phyloP scores from a whole-genome alignment of 768 basidiomycete genomes.

The Paxillus rubicundulus region DNA sequence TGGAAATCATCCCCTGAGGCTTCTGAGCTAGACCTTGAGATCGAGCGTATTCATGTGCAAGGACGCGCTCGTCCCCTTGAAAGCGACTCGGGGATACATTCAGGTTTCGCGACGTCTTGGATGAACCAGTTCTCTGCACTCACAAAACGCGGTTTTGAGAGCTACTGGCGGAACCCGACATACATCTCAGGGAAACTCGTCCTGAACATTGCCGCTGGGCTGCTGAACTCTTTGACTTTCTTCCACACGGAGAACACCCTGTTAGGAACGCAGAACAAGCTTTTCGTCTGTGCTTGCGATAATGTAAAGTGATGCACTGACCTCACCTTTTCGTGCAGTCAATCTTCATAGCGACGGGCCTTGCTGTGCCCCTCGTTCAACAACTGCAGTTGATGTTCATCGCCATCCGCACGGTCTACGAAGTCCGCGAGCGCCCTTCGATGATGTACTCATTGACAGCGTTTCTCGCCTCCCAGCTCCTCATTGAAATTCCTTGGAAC shows the following conservation, averaged over 20 bases:
- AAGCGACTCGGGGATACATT: constrained; percentile 19
- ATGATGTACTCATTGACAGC: constrained; percentile 65
- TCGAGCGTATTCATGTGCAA: constrained; percentile 42
- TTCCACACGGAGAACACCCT: constrained; percentile 34
- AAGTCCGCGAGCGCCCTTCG: constrained; percentile 61
- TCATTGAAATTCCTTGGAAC: constrained; percentile 47
- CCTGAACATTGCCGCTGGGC: constrained; percentile 32
- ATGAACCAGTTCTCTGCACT: constrained; percentile 34
- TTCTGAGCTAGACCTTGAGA: constrained; percentile 35
- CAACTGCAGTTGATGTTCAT: constrained; percentile 62
- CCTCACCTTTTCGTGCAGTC: constrained; percentile 29
- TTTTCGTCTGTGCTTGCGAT: constrained; percentile 34
- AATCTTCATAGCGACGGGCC: constrained; percentile 48
- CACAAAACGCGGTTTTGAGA: constrained; percentile 29
- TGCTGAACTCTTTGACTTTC: constrained; percentile 45
- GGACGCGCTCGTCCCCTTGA: constrained; percentile 27
- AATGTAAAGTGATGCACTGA: too few relatives aligned
- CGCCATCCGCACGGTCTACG: constrained; percentile 52
- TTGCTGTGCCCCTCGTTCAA: constrained; percentile 47
- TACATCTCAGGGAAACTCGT: constrained; percentile 41
- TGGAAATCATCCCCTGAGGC: constrained; percentile 49
- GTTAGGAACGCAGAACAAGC: constrained; percentile 42
- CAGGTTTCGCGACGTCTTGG: constrained; percentile 41
- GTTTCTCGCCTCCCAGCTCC: constrained; percentile 49
- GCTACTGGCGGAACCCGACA: constrained; percentile 41